Conservation (phyloP, 768 basidiomycete species). For the Tricholoma furcatifolium region DNA sequence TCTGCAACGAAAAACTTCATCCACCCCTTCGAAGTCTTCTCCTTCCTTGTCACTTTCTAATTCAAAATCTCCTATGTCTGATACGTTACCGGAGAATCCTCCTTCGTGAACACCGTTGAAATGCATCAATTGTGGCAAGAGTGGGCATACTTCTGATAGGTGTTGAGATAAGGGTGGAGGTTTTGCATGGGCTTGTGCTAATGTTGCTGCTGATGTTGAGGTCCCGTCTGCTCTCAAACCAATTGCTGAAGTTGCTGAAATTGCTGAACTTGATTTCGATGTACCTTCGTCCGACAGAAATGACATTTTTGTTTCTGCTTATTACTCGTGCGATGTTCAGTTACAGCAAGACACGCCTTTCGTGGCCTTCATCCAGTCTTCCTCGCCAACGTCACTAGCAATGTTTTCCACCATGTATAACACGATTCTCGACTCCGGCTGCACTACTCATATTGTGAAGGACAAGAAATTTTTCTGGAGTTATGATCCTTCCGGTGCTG, state of each 20-base stretch:
- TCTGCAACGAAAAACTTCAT: too few relatives aligned
- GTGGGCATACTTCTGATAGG: neutral
- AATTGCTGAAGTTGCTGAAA: too few relatives aligned
- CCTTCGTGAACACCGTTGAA: neutral
- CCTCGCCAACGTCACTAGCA: neutral
- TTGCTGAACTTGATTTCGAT: too few relatives aligned
- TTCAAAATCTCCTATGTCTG: neutral
- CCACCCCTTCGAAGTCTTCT: too few relatives aligned
- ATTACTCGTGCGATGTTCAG: neutral
- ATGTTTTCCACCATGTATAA: conserved; percentile 8
- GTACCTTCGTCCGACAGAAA: neutral
- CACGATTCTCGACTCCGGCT: too few relatives aligned
- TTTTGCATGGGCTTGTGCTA: neutral
- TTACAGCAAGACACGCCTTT: neutral
- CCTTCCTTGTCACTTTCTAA: neutral
- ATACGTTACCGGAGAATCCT: too few relatives aligned
- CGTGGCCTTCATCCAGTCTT: neutral
- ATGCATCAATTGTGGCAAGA: neutral
- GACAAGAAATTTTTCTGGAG: conserved; percentile 13
- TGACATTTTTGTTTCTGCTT: neutral
- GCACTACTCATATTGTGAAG: too few relatives aligned
- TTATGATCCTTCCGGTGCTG: conserved; percentile 9
- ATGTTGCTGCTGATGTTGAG: neutral
- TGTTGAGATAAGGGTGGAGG: conserved; percentile 4
- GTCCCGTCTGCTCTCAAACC: neutral